Base-by-base conservation (phyloP, 2,329 filamentous ascomycete genomes). In the Aspergillus sp. region DNA sequence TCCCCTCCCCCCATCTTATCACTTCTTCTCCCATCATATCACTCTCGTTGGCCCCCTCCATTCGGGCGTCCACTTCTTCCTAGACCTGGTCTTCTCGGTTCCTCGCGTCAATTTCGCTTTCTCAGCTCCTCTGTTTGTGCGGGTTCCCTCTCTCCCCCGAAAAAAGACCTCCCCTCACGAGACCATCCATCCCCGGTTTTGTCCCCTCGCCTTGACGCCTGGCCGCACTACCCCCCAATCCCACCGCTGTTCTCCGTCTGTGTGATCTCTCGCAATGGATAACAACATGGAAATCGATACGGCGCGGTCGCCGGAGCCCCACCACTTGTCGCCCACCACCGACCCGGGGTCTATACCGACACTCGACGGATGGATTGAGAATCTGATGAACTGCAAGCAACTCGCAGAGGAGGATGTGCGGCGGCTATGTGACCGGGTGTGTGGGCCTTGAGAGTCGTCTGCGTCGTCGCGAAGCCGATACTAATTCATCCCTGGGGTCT, bases 311-410 rank as follows among this genome's bases (percentile, higher is more conserved):
- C 89, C 91, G 60, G 85, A 88, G 71, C 82, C 84, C 60, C 83
- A 89, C 71, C 88, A 88, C 69, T 76, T 96, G 65, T 84, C 88
- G 54, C 84, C 90, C 47, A 79, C 85, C 51, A 82, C 85, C 67
- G 94, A 97, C 78, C 89, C 93, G 51, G 86, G 92, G 56, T 90
- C 91, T 63, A 94, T 96, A 79, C 86, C 89, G 56, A 96, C 90
- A 55, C 82, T 99, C 59, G 94, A 99, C 73, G 91, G 92, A 69
- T 99, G 94, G 94, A 97, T 99, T 72, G 93, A 96, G 82, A 92
- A 83, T 79, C 81, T 99, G 76, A 97, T 99, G 93, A 86, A 78
- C 71, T 99, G 94, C 88, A 99, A 99, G 81, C 94, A 97, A 82
- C 82, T 99, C 74, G 85, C 89, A 56, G 94, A 99, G 79, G 81